Conservation (phyloP, 176 grass and related monocot species). For the Aegilops tauschii region DNA sequence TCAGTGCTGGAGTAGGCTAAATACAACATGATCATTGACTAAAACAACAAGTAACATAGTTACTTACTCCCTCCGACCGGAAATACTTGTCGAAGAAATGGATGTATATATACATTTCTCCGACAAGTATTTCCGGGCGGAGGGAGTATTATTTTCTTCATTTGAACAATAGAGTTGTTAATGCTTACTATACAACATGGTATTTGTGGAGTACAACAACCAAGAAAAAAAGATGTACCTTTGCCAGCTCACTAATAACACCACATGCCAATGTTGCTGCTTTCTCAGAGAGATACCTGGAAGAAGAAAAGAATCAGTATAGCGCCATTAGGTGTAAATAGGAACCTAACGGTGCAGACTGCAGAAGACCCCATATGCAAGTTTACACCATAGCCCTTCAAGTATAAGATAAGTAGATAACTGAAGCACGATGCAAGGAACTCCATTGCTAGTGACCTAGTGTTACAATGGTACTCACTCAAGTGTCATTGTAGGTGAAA, state of each 20-base stretch:
- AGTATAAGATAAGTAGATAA: background rate
- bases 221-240: conserved; percentile 36
- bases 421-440: background rate
- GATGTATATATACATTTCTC: too few relatives aligned
- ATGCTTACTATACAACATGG: background rate
- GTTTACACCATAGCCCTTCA: background rate
- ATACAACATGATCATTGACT: background rate
- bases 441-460: background rate
- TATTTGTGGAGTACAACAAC: conserved; percentile 1
- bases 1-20: background rate
- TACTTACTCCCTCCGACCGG: background rate
- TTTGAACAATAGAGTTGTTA: conserved; percentile 9
- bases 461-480: background rate
- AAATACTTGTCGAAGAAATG: too few relatives aligned
- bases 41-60: background rate
- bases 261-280: conserved; percentile 60
- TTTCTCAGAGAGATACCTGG: conserved; percentile 90
- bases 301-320: conserved; percentile 37
- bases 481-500: background rate
- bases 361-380: background rate
- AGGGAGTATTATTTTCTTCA: background rate
- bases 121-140: too few relatives aligned
- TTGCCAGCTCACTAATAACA: conserved; percentile 70
- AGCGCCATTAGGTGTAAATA: background rate
- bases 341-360: background rate